Evolutionary conservation across 192 early-diverging fungal genomes (phyloP).

Genomic region (Geosiphon pyriformis): DNA sequence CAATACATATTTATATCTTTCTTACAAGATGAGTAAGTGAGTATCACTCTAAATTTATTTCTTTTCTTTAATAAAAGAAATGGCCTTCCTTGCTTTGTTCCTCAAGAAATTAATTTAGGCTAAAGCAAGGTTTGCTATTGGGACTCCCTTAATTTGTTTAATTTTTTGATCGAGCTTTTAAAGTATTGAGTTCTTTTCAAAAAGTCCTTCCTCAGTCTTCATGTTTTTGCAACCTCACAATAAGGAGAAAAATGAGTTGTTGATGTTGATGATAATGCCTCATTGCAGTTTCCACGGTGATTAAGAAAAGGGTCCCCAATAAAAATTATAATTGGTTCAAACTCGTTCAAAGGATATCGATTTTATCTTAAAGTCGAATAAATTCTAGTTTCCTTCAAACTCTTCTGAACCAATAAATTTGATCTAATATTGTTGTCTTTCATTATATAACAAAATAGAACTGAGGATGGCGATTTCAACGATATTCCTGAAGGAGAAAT

Average conservation of each 20-base stretch:
- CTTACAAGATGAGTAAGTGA: constrained; percentile 21
- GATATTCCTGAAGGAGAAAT: constrained; percentile 14
- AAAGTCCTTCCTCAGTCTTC: not conserved
- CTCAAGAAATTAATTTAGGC: not conserved
- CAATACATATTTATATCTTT: too few relatives aligned
- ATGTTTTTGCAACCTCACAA: not conserved
- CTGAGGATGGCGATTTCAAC: constrained; percentile 5
- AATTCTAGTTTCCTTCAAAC: not conserved
- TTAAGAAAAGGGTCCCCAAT: not conserved
- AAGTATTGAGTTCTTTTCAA: not conserved
- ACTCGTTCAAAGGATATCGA: not conserved
- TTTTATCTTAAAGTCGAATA: not conserved
- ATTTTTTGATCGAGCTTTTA: not conserved
- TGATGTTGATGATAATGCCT: not conserved
- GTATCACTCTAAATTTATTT: not conserved
- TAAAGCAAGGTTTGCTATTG: not conserved
- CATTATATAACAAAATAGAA: not conserved
- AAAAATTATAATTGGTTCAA: not conserved
- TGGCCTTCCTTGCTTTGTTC: too few relatives aligned
- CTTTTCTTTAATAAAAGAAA: not conserved
- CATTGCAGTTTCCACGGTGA: not conserved
- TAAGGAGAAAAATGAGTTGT: too few relatives aligned
- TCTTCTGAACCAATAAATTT: not conserved
- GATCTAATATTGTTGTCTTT: not conserved
- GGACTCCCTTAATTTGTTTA: not conserved